Conservation (phyloP, 208 protist genomes). For the Porcisia deanei region DNA sequence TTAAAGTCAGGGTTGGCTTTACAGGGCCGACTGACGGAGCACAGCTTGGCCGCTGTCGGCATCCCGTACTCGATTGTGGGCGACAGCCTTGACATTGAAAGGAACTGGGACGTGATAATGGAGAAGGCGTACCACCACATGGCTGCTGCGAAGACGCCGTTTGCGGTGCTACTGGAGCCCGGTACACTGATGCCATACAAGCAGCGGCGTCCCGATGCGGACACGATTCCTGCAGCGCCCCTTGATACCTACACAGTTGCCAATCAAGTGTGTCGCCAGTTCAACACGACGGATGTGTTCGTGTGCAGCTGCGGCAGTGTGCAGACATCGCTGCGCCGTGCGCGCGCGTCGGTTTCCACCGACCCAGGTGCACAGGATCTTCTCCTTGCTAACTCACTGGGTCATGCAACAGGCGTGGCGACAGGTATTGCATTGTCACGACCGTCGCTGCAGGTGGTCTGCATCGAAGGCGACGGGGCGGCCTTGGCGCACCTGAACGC, state of each 20-base stretch:
- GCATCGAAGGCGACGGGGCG: conserved; percentile 87
- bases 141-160: conserved; percentile 45
- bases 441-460: conserved; percentile 62
- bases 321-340: conserved; percentile 26
- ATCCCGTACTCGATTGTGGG: conserved; percentile 66
- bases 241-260: conserved; percentile 63
- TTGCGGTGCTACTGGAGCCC: conserved; percentile 71
- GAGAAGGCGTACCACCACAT: conserved; percentile 69
- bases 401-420: conserved; percentile 65
- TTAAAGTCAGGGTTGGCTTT: conserved; percentile 76
- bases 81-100: conserved; percentile 49
- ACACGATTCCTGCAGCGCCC: conserved; percentile 33
- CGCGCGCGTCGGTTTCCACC: background rate
- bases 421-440: conserved; percentile 69
- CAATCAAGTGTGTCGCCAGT: conserved; percentile 68
- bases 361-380: conserved; percentile 55
- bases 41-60: conserved; percentile 49
- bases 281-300: conserved; percentile 61
- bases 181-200: conserved; percentile 53
- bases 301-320: conserved; percentile 65
- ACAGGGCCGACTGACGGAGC: conserved; percentile 61
- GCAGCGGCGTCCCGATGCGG: conserved; percentile 21
- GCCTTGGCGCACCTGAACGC: conserved; percentile 79
- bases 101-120: conserved; percentile 45
- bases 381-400: conserved; percentile 76